These are phyloP conservation scores for Hirsutella thompsonii DNA, from an alignment of 2,329 filamentous ascomycete species.

Conservation along the genomic window DNA sequence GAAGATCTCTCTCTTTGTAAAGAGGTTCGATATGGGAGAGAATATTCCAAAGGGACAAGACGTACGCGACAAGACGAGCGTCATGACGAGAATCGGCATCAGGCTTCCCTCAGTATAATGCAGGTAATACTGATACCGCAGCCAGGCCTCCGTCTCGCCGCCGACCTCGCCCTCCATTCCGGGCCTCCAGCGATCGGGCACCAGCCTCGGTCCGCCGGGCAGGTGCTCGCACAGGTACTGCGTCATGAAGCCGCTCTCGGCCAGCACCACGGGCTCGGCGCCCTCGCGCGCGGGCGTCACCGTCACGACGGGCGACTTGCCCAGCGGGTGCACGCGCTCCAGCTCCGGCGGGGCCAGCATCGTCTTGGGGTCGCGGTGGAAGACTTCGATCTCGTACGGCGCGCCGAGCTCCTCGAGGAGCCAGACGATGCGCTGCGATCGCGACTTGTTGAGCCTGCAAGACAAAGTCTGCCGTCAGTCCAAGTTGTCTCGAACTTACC, in stretches of 20 bases:
- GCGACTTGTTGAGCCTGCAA: constrained; percentile 69
- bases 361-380: constrained; percentile 51
- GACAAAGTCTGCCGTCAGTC: constrained; percentile 5
- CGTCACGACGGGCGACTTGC: constrained; percentile 72
- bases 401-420: constrained; percentile 72
- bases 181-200: constrained; percentile 41
- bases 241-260: constrained; percentile 69
- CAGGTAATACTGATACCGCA: constrained; percentile 55
- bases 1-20: too few species aligned
- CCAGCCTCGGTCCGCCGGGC: constrained; percentile 27
- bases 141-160: constrained; percentile 47
- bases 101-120: constrained; percentile 79
- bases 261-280: constrained; percentile 47
- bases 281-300: constrained; percentile 36
- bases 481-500: neutral
- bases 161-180: constrained; percentile 44
- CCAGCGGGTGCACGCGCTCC: constrained; percentile 67
- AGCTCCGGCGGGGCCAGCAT: constrained; percentile 64
- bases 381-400: constrained; percentile 67
- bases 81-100: constrained; percentile 57
- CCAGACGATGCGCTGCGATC: constrained; percentile 74
- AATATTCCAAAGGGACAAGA: constrained; percentile 6
- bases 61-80: constrained; percentile 43
- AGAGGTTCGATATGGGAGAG: neutral
- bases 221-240: constrained; percentile 69